phyloP scores from a whole-genome alignment of 495 filamentous ascomycete genomes.

The Endocarpon pusillum region DNA sequence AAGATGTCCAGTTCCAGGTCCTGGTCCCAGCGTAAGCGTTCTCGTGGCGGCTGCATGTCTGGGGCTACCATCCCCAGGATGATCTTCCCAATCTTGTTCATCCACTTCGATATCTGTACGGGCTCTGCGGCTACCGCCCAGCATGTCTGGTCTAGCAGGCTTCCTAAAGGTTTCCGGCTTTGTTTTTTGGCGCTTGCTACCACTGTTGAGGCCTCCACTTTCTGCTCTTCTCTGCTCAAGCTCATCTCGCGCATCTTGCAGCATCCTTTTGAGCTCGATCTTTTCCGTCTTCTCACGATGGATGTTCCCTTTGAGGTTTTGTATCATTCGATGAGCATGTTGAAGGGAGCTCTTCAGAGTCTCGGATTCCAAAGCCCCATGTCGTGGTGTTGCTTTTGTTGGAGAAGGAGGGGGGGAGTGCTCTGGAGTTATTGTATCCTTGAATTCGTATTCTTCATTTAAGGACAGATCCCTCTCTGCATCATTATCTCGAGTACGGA shows the following conservation, averaged over 20 bases:
- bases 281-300: slow-evolving; percentile 97
- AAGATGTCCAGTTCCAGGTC: slow-evolving; percentile 20
- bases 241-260: slow-evolving; percentile 91
- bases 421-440: slow-evolving; percentile 62
- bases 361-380: slow-evolving; percentile 80
- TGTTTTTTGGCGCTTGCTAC: slow-evolving; percentile 49
- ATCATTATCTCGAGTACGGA: slow-evolving; percentile 46
- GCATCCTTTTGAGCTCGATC: slow-evolving; percentile 82
- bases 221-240: slow-evolving; percentile 61
- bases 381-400: slow-evolving; percentile 75
- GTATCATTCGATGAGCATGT: slow-evolving; percentile 91
- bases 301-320: slow-evolving; percentile 82
- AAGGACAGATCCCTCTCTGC: slow-evolving; percentile 36
- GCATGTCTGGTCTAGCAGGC: slow-evolving; percentile 46
- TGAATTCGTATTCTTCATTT: slow-evolving; percentile 45
- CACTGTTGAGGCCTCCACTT: slow-evolving; percentile 24
- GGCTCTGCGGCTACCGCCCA: slow-evolving; percentile 61
- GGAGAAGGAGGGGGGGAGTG: slow-evolving; percentile 82
- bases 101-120: slow-evolving; percentile 58
- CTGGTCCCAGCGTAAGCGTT: slow-evolving; percentile 11
- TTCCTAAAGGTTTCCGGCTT: slow-evolving; percentile 63
- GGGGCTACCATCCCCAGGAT: slow-evolving; percentile 35
- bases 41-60: slow-evolving; percentile 15
- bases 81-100: slow-evolving; percentile 85
- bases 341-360: slow-evolving; percentile 84